These are phyloP conservation scores for Tolypocladium amazonense DNA, from an alignment of 2,329 filamentous ascomycete species.

Conservation along the genomic window DNA sequence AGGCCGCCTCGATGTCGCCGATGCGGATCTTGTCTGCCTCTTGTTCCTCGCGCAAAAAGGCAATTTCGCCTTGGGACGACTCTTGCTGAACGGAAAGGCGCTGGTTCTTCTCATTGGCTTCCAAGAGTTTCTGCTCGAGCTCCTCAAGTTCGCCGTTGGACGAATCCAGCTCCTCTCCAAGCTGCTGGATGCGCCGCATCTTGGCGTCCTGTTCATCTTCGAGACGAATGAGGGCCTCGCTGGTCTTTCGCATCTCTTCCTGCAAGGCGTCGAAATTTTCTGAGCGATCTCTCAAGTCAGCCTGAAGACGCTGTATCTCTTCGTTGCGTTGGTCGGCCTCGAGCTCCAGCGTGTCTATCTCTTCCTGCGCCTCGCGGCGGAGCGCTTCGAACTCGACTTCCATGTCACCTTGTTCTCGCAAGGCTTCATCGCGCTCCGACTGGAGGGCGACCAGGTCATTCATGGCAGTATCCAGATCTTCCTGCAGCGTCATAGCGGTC, in stretches of 20 bases:
- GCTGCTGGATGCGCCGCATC: slow-evolving; percentile 64
- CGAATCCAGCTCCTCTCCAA: slow-evolving; percentile 74
- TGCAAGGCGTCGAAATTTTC: slow-evolving; percentile 91
- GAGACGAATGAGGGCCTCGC: slow-evolving; percentile 72
- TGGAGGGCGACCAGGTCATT: slow-evolving; percentile 73
- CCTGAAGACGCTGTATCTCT: slow-evolving; percentile 58
- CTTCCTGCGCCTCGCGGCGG: slow-evolving; percentile 52
- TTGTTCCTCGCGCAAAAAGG: slow-evolving; percentile 92
- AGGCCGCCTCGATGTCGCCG: slow-evolving; percentile 75
- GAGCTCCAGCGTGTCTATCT: slow-evolving; percentile 56
- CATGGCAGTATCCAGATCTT: slow-evolving; percentile 68
- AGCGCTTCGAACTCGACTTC: slow-evolving; percentile 52
- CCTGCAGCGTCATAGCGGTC: slow-evolving; percentile 53
- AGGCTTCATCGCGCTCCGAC: slow-evolving; percentile 74
- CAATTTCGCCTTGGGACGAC: slow-evolving; percentile 84
- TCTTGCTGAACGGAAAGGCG: slow-evolving; percentile 85
- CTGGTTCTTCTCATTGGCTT: slow-evolving; percentile 80
- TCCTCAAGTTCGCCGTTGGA: slow-evolving; percentile 80
- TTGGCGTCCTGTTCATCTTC: slow-evolving; percentile 85
- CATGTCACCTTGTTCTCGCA: slow-evolving; percentile 52
- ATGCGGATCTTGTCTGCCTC: slow-evolving; percentile 97
- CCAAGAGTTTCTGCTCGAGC: slow-evolving; percentile 72
- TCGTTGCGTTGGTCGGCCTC: slow-evolving; percentile 64
- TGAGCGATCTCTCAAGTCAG: slow-evolving; percentile 62
- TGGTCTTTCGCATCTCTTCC: slow-evolving; percentile 85